Percentiles rank a stretch among this genome's conserved stretches.
Evolutionary conservation across 768 basidiomycete species (phyloP).

Genomic region (Tylopilus vinaceipallidus): DNA sequence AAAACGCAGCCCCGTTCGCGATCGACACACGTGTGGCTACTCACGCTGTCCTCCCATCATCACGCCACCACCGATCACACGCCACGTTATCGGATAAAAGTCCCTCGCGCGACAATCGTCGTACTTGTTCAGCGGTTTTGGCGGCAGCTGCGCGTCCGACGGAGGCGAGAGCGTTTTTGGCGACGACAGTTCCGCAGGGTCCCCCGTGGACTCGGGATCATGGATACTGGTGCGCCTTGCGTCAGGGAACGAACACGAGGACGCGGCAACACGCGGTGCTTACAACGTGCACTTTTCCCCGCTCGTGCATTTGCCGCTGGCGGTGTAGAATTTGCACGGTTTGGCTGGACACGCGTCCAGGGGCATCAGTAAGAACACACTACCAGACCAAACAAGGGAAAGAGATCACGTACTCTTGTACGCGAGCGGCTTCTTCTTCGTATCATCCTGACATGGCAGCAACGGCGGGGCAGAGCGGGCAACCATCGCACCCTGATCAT

Average conservation of each 20-base stretch:
- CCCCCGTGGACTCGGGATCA: conserved; percentile 22
- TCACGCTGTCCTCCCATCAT: conserved; percentile 47
- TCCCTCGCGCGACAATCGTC: conserved; percentile 44
- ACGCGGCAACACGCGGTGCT: conserved; percentile 22
- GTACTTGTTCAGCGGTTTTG: conserved; percentile 27
- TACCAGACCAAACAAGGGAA: neutral
- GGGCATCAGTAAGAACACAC: neutral
- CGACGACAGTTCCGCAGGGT: neutral
- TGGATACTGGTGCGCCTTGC: conserved; percentile 42
- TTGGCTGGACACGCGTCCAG: conserved; percentile 41
- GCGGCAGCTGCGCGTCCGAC: conserved; percentile 18
- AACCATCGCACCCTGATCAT: neutral
- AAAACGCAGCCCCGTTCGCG: too few species aligned
- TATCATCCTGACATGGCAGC: conserved; percentile 15
- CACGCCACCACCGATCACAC: conserved; percentile 79
- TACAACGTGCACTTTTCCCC: conserved; percentile 61
- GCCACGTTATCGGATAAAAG: conserved; percentile 68
- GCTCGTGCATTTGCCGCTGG: conserved; percentile 47
- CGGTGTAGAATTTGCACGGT: conserved; percentile 54
- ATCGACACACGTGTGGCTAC: conserved; percentile 3
- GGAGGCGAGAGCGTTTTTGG: conserved; percentile 4
- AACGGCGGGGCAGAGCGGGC: neutral
- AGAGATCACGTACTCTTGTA: conserved; percentile 29
- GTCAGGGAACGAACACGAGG: neutral
- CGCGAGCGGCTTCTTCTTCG: conserved; percentile 20